phyloP scores from a whole-genome alignment of 2,329 filamentous ascomycete species.

The Triangularia verruculosa region DNA sequence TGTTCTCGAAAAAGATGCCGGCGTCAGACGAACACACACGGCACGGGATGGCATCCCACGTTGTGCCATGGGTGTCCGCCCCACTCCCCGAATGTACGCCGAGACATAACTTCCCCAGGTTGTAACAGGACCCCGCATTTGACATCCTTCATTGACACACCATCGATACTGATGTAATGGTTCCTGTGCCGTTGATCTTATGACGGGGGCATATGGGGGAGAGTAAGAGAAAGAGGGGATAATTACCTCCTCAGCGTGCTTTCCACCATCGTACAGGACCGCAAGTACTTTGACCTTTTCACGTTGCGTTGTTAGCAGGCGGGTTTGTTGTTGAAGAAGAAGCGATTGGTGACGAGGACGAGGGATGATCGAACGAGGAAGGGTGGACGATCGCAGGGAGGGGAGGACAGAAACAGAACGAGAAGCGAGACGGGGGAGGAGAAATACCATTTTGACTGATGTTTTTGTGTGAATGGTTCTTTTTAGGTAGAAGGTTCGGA shows the following conservation, averaged over 20 bases:
- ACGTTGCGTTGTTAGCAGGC: constrained; percentile 52
- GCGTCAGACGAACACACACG: neutral
- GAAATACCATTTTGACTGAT: constrained; percentile 28
- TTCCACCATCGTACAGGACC: constrained; percentile 86
- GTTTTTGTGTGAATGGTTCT: neutral
- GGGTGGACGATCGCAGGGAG: constrained; percentile 1
- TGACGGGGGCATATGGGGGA: too few species aligned
- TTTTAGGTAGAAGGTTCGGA: too few species aligned
- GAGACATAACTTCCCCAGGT: neutral
- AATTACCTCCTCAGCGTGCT: constrained; percentile 80
- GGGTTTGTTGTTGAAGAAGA: constrained; percentile 27
- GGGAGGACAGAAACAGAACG: constrained; percentile 11
- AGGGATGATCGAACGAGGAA: constrained; percentile 11
- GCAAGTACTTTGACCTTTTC: constrained; percentile 90
- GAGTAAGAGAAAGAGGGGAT: neutral
- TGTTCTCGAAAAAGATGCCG: neutral
- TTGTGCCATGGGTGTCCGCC: too few species aligned
- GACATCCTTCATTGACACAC: neutral
- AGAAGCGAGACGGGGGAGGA: constrained; percentile 15
- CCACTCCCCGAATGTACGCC: constrained; percentile 1
- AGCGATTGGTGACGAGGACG: constrained; percentile 5
- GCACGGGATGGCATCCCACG: neutral
- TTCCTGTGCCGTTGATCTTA: too few species aligned
- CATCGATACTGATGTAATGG: neutral
- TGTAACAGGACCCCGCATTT: neutral